Base-by-base conservation (phyloP, 2,329 filamentous ascomycete species). In the Trichoderma asperellum region DNA sequence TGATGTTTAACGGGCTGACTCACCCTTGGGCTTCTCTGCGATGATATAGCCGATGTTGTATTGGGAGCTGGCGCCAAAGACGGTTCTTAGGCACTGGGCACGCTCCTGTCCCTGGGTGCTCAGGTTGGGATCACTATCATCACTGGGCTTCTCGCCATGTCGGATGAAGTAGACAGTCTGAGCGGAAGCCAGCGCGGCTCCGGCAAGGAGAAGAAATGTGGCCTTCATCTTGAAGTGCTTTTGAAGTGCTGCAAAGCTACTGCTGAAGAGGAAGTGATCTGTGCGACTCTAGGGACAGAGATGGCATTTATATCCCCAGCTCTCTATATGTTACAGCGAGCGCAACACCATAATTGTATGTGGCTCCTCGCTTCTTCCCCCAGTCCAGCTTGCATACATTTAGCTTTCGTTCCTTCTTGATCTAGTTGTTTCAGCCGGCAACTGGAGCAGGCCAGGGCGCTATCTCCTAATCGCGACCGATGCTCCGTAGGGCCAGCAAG, bases 71-170 rank as follows among this genome's bases (percentile, higher is more conserved):
- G 78, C 75, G 0, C 86, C 85, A 73, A 90, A 90, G 0, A 90
- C 85, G 10, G 72, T 79, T 12, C 84, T 79, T n/a, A 90, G 78
- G 71, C 88, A 89, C 73, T 90, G 84, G 0, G 88, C 85, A 18
- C 88, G 85, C 76, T 87, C 70, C 66, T 82, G 71, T n/a, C 88
- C 88, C 70, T 83, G 73, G 0, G 81, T 72, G 68, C 77, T 87
- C 57, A 90, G 79, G 2, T 87, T 87, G 47, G 57, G 62, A 18
- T 72, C 79, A 18, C 80, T 81, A 63, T 84, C 78, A 4, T 82
- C 81, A 47, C 81, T 76, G 1, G 88, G 87, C 77, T 90, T 90
- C 76, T 90, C 88, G 70, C 88, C 88, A 72, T 90, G 88, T 21
- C 88, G 85, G 75, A 90, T 90, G 10, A 90, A 78, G 74, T 88